A percentile compares a stretch with the other conserved stretches of the same genome.
phyloP scores from a whole-genome alignment of 1,284 basidiomycete genomes.

The Coniferiporia weirii region DNA sequence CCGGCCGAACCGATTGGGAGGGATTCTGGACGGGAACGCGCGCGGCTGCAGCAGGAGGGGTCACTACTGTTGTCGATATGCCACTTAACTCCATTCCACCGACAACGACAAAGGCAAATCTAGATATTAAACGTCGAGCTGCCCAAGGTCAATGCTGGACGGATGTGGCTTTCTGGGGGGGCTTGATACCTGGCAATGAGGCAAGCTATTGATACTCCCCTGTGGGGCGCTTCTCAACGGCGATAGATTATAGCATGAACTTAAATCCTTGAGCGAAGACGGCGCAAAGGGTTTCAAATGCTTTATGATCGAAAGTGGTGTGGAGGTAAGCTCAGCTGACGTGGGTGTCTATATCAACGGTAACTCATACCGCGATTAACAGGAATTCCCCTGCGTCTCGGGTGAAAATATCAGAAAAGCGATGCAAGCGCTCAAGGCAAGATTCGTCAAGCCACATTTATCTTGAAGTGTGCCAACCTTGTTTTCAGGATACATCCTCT shows the following conservation, averaged over 20 bases:
- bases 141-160: slow-evolving; percentile 73
- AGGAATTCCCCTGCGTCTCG: slow-evolving; percentile 88
- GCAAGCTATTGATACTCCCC: slow-evolving; percentile 31
- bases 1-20: slow-evolving; percentile 90
- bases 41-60: slow-evolving; percentile 84
- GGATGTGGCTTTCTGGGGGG: slow-evolving; percentile 94
- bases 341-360: background rate
- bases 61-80: slow-evolving; percentile 93
- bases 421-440: slow-evolving; percentile 70
- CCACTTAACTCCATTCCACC: slow-evolving; percentile 93
- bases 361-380: background rate
- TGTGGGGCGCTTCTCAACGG: background rate
- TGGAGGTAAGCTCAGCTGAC: slow-evolving; percentile 54
- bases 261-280: slow-evolving; percentile 60
- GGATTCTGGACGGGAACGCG: slow-evolving; percentile 87
- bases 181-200: slow-evolving; percentile 85
- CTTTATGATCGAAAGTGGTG: slow-evolving; percentile 90
- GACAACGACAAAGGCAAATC: slow-evolving; percentile 76
- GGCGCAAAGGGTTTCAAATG: slow-evolving; percentile 95
- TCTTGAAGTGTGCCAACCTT: slow-evolving; percentile 2
- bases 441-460: slow-evolving; percentile 13
- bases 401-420: slow-evolving; percentile 65
- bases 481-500: slow-evolving; percentile 50
- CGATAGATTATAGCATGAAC: slow-evolving; percentile 43
- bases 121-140: slow-evolving; percentile 64